These are phyloP conservation scores for Chlorella vulgaris DNA, from an alignment of 139 green algal genomes.

Conservation along the genomic window DNA sequence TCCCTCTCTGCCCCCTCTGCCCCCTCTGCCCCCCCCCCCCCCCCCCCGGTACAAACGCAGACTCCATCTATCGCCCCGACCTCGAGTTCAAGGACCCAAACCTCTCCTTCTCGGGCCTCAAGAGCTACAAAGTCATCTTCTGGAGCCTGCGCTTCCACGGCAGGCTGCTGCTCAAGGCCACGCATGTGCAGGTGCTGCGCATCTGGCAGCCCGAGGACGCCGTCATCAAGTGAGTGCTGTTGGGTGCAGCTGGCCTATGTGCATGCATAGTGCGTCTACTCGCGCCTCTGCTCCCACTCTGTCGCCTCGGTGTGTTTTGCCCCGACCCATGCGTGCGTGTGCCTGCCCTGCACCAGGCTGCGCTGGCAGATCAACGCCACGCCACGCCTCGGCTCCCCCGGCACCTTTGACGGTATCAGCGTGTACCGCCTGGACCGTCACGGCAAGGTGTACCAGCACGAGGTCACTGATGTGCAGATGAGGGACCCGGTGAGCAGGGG, in stretches of 20 bases:
- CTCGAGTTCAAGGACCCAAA: conserved; percentile 88
- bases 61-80: conserved; percentile 90
- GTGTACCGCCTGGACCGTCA: conserved; percentile 89
- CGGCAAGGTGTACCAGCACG: conserved; percentile 90
- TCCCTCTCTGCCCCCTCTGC: not conserved
- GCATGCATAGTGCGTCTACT: not conserved
- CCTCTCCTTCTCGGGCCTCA: conserved; percentile 83
- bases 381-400: conserved; percentile 87
- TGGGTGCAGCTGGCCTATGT: not conserved
- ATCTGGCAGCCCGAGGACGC: conserved; percentile 92
- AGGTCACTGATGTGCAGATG: conserved; percentile 84
- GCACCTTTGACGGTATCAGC: conserved; percentile 91
- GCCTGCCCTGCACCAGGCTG: conserved; percentile 40
- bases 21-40: not conserved
- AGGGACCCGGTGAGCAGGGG: conserved; percentile 54
- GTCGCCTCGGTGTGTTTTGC: not conserved
- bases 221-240: conserved; percentile 70
- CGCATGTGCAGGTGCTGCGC: conserved; percentile 86
- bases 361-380: conserved; percentile 89
- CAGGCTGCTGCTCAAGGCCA: conserved; percentile 83
- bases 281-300: not conserved
- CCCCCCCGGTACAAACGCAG: conserved; percentile 42
- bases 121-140: conserved; percentile 93
- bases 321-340: not conserved
- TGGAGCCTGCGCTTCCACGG: conserved; percentile 92